phyloP scores from a whole-genome alignment of 352 stramenopile genomes.

The Blastocystis sp. region DNA sequence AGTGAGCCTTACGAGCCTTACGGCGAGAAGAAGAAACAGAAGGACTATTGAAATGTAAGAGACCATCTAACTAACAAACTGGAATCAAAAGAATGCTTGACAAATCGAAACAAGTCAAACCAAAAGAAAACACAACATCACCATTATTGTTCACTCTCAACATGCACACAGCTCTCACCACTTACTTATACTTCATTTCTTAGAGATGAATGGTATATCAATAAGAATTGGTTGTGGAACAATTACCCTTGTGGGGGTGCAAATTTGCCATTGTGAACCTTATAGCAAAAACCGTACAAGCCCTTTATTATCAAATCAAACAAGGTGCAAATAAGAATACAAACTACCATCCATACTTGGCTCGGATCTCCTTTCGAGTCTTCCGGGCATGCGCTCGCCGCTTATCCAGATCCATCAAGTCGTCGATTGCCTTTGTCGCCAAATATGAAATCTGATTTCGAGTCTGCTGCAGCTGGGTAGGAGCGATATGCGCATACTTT shows the following conservation, averaged over 20 bases:
- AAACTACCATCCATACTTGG: conserved; percentile 52
- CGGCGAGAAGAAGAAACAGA: conserved; percentile 80
- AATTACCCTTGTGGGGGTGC: not conserved
- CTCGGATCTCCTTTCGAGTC: conserved; percentile 5
- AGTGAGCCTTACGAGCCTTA: conserved; percentile 98
- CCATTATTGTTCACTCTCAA: not conserved
- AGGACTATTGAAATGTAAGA: conserved; percentile 52
- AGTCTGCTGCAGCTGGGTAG: conserved; percentile 50
- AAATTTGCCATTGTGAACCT: not conserved
- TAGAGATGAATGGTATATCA: conserved; percentile 54
- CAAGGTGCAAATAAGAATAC: not conserved
- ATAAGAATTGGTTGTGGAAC: not conserved
- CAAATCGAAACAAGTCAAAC: not conserved
- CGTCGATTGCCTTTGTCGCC: conserved; percentile 10
- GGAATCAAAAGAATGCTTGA: not conserved
- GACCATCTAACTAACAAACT: not conserved
- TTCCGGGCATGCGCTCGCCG: not conserved
- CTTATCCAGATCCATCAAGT: conserved; percentile 18
- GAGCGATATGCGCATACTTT: conserved; percentile 51
- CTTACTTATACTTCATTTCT: conserved; percentile 56
- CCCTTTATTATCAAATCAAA: not conserved
- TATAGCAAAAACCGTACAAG: not conserved
- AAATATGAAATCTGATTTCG: conserved; percentile 36
- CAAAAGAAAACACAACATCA: not conserved
- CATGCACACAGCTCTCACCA: not conserved